Evolutionary conservation across 306 rosid species (phyloP).

Genomic region (Parietaria judaica): DNA sequence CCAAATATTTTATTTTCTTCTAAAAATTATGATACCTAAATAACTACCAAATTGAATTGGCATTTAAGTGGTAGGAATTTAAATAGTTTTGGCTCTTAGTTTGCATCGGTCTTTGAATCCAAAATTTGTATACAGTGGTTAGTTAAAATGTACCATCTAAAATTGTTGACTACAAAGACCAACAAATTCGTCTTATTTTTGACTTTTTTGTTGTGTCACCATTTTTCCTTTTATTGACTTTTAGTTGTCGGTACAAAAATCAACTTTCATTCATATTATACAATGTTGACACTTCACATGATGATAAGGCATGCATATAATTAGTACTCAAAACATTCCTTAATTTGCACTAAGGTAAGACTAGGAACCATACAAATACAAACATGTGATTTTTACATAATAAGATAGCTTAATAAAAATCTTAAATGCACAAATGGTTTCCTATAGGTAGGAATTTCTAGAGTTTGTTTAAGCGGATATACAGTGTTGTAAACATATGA

Average conservation of each 20-base stretch:
- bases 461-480: not conserved
- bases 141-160: not conserved
- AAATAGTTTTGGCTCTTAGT: not conserved
- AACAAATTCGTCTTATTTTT: slow-evolving; percentile 3
- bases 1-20: no score
- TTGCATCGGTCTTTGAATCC: not conserved
- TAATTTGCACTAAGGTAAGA: not conserved
- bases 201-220: not conserved
- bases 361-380: not conserved
- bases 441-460: not conserved
- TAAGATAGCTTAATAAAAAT: not conserved
- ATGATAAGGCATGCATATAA: not conserved
- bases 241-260: slow-evolving; percentile 8
- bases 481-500: no score
- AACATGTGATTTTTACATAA: not conserved
- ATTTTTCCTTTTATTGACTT: slow-evolving; percentile 2
- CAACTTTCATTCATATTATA: slow-evolving; percentile 6
- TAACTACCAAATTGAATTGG: not conserved
- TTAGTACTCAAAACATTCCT: not conserved
- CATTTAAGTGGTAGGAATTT: not conserved
- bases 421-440: not conserved
- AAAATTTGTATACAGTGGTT: not conserved
- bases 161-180: slow-evolving; percentile 9
- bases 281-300: slow-evolving; percentile 5
- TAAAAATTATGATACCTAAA: no score